Conservation (phyloP, 2,329 filamentous ascomycete species). For the Diplodia mutila region DNA sequence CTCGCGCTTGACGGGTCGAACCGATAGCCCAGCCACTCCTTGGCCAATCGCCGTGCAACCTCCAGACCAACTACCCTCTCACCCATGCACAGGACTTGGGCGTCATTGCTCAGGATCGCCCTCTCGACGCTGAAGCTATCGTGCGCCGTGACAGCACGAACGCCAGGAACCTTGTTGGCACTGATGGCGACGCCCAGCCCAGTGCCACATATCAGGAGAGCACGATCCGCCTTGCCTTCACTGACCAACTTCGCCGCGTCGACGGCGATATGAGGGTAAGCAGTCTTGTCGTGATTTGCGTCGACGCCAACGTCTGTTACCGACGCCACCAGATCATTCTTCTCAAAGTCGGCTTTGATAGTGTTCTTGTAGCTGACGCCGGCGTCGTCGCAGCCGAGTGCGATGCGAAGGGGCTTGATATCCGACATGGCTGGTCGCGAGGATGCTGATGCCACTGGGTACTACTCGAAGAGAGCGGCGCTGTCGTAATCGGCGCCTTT, state of each 20-base stretch:
- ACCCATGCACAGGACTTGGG: conserved; percentile 84
- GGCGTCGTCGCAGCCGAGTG: conserved; percentile 70
- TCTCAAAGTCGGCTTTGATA: conserved; percentile 73
- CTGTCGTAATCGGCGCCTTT: conserved; percentile 34
- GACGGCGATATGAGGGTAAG: conserved; percentile 79
- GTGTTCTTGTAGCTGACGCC: conserved; percentile 78
- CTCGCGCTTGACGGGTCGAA: conserved; percentile 72
- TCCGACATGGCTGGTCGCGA: neutral
- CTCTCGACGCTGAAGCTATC: conserved; percentile 84
- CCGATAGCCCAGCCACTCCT: conserved; percentile 82
- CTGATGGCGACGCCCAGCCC: conserved; percentile 84
- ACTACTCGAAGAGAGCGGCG: conserved; percentile 17
- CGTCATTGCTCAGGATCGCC: conserved; percentile 80
- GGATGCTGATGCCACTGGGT: conserved; percentile 7
- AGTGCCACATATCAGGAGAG: conserved; percentile 82
- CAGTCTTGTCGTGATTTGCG: conserved; percentile 70
- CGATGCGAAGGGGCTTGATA: conserved; percentile 56
- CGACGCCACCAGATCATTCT: conserved; percentile 66
- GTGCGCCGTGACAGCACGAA: conserved; percentile 86
- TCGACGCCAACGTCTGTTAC: conserved; percentile 77
- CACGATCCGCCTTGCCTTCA: conserved; percentile 71
- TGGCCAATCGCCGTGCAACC: conserved; percentile 74
- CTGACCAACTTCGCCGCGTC: conserved; percentile 69
- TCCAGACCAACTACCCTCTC: conserved; percentile 83
- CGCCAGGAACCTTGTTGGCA: conserved; percentile 86